Evolutionary conservation across 306 rosid species (phyloP), one percentile per base, ranked within the genome.

Genomic region (Casuarina equisetifolia): DNA sequence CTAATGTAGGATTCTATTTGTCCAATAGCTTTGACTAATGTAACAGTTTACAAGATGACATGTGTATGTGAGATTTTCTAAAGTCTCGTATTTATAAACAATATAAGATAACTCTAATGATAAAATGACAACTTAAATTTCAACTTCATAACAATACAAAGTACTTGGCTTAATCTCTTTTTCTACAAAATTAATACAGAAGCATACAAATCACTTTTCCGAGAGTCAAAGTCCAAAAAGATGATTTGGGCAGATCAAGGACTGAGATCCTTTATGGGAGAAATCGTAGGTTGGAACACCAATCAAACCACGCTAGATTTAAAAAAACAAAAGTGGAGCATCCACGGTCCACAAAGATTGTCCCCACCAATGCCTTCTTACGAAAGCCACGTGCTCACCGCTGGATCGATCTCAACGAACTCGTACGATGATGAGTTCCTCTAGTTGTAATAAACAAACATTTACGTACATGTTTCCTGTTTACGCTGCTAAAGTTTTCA

Each of bases 241-340:
- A 77, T 49, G 36, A 59, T 20, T 13, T 0, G 45, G 57, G 72
- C 36, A 36, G 66, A 74, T 74, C 79, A 9, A 74, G 48, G 70
- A 45, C 45, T 6, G 58, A 80, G 79, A 61, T 61, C 15, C 11
- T 80, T n/a, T 2, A 12, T 36, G 49, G 38, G 44, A 54, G 69
- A 68, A 67, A 51, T 52, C n/a, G 12, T 3, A 68, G 7, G 70
- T 64, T 39, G 63, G 70, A 67, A 42, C 4, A 43, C 71, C 49
- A 39, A 17, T 19, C 51, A 63, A 16, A 64, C 9, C 36, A 48
- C 40, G 50, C 49, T 76, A 78, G 54, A 12, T 72, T 71, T 76
- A 61, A 6, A 49, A 7, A 16, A 38, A 44, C 5, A 44, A 44
- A 44, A 44, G 48, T 44, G 48, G 1, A 44, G 48, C 48, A 44